These are phyloP conservation scores for Nannochloris sp. DNA, from an alignment of 139 green algal genomes.

Conservation along the genomic window DNA sequence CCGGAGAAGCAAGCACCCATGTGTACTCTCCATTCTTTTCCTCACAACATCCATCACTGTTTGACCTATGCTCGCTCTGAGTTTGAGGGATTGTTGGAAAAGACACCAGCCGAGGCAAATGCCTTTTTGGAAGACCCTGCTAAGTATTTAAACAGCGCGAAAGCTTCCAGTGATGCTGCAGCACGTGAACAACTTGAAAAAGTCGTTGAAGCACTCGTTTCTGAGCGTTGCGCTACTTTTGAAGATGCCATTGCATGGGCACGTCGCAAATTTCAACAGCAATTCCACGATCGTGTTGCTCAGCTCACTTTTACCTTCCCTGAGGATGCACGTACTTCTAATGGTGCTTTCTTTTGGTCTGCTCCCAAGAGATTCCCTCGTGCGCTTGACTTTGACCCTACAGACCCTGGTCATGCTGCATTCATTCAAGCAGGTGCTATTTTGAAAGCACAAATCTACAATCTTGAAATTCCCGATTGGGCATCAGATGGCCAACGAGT, in stretches of 20 bases:
- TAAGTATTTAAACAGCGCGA: slow-evolving; percentile 56
- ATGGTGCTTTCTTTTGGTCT: slow-evolving; percentile 89
- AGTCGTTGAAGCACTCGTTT: slow-evolving; percentile 75
- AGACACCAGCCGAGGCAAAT: slow-evolving; percentile 81
- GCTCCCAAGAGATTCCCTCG: slow-evolving; percentile 95
- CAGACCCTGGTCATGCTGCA: slow-evolving; percentile 59
- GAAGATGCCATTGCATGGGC: slow-evolving; percentile 86
- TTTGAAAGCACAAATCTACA: slow-evolving; percentile 81
- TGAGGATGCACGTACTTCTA: slow-evolving; percentile 87
- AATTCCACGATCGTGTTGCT: slow-evolving; percentile 84
- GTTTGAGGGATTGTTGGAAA: slow-evolving; percentile 96
- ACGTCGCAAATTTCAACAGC: slow-evolving; percentile 62
- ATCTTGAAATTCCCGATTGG: slow-evolving; percentile 68
- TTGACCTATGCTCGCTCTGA: slow-evolving; percentile 88
- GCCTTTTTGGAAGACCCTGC: slow-evolving; percentile 74
- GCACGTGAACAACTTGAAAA: slow-evolving; percentile 79
- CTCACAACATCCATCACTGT: slow-evolving; percentile 98
- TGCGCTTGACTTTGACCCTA: slow-evolving; percentile 65
- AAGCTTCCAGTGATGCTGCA: slow-evolving; percentile 50
- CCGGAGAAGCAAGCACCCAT: slow-evolving; percentile 96
- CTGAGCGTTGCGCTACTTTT: slow-evolving; percentile 54
- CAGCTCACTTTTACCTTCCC: slow-evolving; percentile 95
- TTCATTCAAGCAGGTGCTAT: slow-evolving; percentile 83
- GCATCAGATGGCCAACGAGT: slow-evolving; percentile 39
- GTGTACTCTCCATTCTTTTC: slow-evolving; percentile 99